A percentile compares a stretch with the other conserved stretches of the same genome.
Evolutionary conservation across 768 basidiomycete genomes (phyloP).

Genomic region (Suillus subaureus): DNA sequence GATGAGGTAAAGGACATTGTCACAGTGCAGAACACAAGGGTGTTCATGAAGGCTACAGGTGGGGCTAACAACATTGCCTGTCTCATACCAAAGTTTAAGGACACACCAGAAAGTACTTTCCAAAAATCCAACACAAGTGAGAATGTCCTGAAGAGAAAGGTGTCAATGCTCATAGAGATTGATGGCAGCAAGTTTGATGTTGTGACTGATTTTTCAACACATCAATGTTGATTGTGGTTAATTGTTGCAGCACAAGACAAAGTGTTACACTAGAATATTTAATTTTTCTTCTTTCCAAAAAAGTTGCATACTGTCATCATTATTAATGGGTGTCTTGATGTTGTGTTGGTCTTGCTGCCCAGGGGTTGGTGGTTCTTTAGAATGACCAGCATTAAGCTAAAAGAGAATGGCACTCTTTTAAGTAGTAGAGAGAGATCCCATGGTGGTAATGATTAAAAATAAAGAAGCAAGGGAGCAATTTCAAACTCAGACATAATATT

Average conservation of each 20-base stretch:
- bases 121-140: constrained; percentile 24
- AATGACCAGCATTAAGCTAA: no score
- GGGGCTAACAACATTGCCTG: constrained; percentile 16
- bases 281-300: no score
- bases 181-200: constrained; percentile 7
- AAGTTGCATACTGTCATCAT: no score
- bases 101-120: constrained; percentile 26
- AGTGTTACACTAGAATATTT: background rate
- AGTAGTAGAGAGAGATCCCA: no score
- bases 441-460: no score
- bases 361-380: no score
- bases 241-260: background rate
- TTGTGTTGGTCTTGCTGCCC: no score
- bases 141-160: constrained; percentile 18
- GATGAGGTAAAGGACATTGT: background rate
- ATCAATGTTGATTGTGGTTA: constrained; percentile 4
- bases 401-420: no score
- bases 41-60: background rate
- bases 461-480: no score
- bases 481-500: no score
- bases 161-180: background rate
- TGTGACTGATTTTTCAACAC: background rate
- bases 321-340: no score
- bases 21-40: background rate
- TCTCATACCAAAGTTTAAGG: constrained; percentile 15